These are phyloP conservation scores for Wickerhamomyces sp. DNA, from an alignment of 1,139 yeast species.

Conservation along the genomic window DNA sequence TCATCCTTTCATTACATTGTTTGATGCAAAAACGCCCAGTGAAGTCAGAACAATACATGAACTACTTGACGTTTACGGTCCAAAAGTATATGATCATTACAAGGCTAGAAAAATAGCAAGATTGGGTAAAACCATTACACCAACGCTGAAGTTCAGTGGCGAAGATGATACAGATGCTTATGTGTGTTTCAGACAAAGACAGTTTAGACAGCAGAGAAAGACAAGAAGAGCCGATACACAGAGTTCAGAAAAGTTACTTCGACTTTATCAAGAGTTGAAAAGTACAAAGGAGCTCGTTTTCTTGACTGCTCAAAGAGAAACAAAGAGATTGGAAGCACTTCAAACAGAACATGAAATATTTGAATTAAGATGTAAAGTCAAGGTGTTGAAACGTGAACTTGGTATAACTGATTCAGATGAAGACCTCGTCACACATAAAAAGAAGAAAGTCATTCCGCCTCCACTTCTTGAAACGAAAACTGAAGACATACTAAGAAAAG, in stretches of 20 bases:
- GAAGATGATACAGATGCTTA: slow-evolving; percentile 95
- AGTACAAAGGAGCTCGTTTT: slow-evolving; percentile 69
- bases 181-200: slow-evolving; percentile 93
- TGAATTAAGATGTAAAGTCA: slow-evolving; percentile 65
- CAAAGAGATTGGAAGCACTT: slow-evolving; percentile 50
- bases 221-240: slow-evolving; percentile 93
- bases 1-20: slow-evolving; percentile 33
- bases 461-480: slow-evolving; percentile 28
- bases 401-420: slow-evolving; percentile 85
- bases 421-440: slow-evolving; percentile 73
- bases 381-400: slow-evolving; percentile 65
- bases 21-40: slow-evolving; percentile 39
- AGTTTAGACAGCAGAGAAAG: slow-evolving; percentile 90
- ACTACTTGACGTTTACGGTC: slow-evolving; percentile 62
- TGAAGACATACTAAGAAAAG: slow-evolving; percentile 26
- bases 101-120: slow-evolving; percentile 63
- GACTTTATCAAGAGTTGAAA: slow-evolving; percentile 70
- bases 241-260: slow-evolving; percentile 78
- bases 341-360: slow-evolving; percentile 61
- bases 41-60: slow-evolving; percentile 43
- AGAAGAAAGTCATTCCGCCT: slow-evolving; percentile 45
- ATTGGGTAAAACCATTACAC: slow-evolving; percentile 67
- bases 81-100: slow-evolving; percentile 77
- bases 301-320: slow-evolving; percentile 71
- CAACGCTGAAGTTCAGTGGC: slow-evolving; percentile 72